phyloP scores from a whole-genome alignment of 306 rosid genomes.

The Styphnolobium japonicum region DNA sequence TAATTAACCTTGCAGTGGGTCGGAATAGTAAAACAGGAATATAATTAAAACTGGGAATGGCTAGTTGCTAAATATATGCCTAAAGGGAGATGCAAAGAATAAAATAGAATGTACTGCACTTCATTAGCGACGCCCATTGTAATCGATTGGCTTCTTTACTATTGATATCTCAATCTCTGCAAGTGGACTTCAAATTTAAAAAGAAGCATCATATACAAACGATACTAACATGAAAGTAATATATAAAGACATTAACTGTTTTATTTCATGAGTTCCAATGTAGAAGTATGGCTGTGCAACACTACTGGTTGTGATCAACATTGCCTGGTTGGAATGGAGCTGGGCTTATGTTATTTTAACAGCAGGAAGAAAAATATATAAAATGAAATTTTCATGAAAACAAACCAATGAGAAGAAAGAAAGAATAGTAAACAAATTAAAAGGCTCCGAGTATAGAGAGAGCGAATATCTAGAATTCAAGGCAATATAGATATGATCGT shows the following conservation, averaged over 20 bases:
- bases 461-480: background rate
- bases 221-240: background rate
- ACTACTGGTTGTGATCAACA: background rate
- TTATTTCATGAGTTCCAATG: conserved; percentile 12
- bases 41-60: background rate
- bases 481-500: background rate
- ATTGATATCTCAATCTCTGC: too few species aligned
- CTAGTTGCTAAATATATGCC: background rate
- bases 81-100: background rate
- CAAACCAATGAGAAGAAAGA: background rate
- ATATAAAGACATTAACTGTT: background rate
- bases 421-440: background rate
- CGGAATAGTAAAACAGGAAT: background rate
- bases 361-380: background rate
- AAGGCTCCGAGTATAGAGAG: background rate
- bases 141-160: too few species aligned
- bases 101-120: background rate
- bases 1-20: too few species aligned
- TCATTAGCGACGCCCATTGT: background rate
- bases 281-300: background rate
- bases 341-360: background rate
- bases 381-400: background rate
- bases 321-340: background rate
- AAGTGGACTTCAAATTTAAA: too few species aligned
- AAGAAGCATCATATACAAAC: background rate